Base-by-base conservation (phyloP, 768 basidiomycete species). In the Sporobolomyces pararoseus region DNA sequence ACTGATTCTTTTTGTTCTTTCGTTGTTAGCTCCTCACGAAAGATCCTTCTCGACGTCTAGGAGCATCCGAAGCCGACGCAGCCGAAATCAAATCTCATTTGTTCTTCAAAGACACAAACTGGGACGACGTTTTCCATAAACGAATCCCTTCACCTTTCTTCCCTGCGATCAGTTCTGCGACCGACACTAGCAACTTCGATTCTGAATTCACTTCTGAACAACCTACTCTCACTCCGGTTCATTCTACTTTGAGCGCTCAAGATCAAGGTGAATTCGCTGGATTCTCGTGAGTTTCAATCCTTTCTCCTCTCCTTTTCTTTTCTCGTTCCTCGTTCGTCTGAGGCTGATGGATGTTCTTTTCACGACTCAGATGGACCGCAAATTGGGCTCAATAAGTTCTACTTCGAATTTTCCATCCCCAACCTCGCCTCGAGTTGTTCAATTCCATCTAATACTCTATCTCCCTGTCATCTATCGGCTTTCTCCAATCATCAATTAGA, bases 101-200 rank as follows among this genome's bases (percentile, higher is more conserved):
- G 5, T 99, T 98, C 86, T 99, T 99, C 85, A 93, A 94, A 80
- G 96, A 98, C 79, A 90, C 95, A 57, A 97, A 82, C 81, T 99
- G 89, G 79, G 96, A 98, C 74, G 95, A 97, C 79, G 89, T 99
- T n/a, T 79, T 95, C 73, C 84, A 96, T 82, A 98, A 98, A 81
- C 90, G 94, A 68, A 92, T 98, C 77, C 93, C 94, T 27, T 90
- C 93, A 27, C 91, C 95, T 5, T 99, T 97, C 83, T 93, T 91
- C 86, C 96, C 96, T 21, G 90, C 88, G 3, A 91, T 99, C 77
- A 64, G 66, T 9, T 75, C 76, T n/a, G 73, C 78, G 3, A 73
- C 77, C 27, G 78, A 79, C 59, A 75, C 68, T 27, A 75, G 87
- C 78, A 91, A 96, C 81, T 97, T 96, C 81, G 92, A 96, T 80